A percentile compares a stretch with the other conserved stretches of the same genome.
Conservation (phyloP, 2,329 filamentous ascomycete genomes). For the Arachnopeziza araneosa region DNA sequence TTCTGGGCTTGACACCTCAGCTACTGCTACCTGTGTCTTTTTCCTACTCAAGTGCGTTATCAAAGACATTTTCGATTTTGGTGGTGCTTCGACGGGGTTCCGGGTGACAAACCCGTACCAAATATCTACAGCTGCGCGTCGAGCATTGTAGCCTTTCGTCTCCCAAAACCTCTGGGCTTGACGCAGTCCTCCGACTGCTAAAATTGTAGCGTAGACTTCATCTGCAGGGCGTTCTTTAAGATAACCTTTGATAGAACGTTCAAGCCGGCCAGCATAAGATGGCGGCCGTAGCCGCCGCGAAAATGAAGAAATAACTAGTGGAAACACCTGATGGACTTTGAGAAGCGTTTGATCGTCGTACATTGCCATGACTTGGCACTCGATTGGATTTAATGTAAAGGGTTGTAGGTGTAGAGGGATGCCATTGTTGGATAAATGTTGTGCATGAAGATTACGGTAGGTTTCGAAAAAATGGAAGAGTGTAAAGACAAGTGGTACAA, state of each 20-base stretch:
- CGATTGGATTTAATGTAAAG: constrained; percentile 58
- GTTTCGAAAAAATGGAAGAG: constrained; percentile 65
- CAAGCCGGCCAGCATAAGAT: constrained; percentile 58
- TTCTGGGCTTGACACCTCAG: constrained; percentile 13
- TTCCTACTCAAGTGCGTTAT: constrained; percentile 47
- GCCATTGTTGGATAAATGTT: constrained; percentile 47
- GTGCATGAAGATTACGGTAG: constrained; percentile 53
- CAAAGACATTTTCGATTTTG: constrained; percentile 48
- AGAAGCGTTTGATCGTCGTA: constrained; percentile 59
- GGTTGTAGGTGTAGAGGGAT: constrained; percentile 46
- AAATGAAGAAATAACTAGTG: constrained; percentile 59
- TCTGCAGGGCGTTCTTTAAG: constrained; percentile 57
- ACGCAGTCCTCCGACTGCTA: constrained; percentile 55
- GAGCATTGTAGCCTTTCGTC: constrained; percentile 58
- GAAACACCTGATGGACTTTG: constrained; percentile 59
- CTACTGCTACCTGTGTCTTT: constrained; percentile 37
- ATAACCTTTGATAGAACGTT: constrained; percentile 58
- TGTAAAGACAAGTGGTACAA: constrained; percentile 59
- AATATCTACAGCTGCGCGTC: constrained; percentile 52
- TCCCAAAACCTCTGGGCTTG: constrained; percentile 62
- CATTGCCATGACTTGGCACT: constrained; percentile 55
- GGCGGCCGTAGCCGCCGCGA: constrained; percentile 57
- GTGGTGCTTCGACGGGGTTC: constrained; percentile 33
- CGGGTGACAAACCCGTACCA: constrained; percentile 52
- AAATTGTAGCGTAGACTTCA: constrained; percentile 54